Evolutionary conservation across 352 stramenopile species (phyloP).

Genomic region (Phytophthora brassicae): DNA sequence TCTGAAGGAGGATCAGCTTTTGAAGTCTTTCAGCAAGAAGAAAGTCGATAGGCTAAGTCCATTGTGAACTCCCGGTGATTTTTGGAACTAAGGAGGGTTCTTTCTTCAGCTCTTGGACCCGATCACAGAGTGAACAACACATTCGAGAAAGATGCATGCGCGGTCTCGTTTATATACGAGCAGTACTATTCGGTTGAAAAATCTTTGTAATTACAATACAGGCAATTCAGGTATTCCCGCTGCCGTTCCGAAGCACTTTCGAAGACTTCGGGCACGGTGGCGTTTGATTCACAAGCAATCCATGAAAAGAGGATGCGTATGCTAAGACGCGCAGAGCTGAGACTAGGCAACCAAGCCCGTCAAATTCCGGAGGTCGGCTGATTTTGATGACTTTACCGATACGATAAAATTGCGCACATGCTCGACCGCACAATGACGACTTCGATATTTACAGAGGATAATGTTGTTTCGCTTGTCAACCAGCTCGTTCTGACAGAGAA

Average conservation of each 20-base stretch:
- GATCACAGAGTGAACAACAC: not conserved
- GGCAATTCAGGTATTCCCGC: not conserved
- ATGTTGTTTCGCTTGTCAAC: not conserved
- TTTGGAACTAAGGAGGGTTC: not conserved
- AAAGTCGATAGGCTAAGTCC: not conserved
- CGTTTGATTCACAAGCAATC: constrained; percentile 1
- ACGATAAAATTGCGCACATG: not conserved
- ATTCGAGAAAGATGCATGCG: constrained; percentile 2
- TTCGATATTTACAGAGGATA: not conserved
- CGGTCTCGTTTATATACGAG: not conserved
- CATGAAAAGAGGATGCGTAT: no score
- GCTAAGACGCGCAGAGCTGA: no score
- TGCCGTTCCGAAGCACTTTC: not conserved
- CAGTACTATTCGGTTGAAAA: constrained; percentile 5
- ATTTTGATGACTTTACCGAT: no score
- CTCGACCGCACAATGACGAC: no score
- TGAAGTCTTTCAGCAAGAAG: not conserved
- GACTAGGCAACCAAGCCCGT: no score
- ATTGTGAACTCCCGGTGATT: no score
- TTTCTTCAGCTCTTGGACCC: not conserved
- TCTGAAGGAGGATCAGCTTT: not conserved
- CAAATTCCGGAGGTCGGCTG: no score
- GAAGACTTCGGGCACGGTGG: not conserved
- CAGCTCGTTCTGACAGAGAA: not conserved
- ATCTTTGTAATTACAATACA: not conserved